Evolutionary conservation across 106 monocot genomes (phyloP).

Genomic region (Dioscorea alata): DNA sequence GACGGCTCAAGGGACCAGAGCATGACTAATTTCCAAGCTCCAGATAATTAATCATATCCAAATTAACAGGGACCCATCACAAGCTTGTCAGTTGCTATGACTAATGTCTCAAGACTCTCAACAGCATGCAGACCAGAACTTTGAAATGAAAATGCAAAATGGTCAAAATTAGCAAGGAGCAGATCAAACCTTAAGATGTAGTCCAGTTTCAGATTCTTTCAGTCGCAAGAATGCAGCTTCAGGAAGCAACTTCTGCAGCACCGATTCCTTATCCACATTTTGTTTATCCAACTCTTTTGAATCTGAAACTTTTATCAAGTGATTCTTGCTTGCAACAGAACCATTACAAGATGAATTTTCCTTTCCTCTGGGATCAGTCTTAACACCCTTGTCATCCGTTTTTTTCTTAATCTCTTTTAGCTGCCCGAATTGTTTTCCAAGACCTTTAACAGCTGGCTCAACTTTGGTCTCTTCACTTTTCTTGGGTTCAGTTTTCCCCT

Average conservation of each 20-base stretch:
- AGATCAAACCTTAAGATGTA: conserved; percentile 77
- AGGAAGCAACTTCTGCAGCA: conserved; percentile 56
- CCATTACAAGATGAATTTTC: conserved; percentile 22
- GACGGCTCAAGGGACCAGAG: no score
- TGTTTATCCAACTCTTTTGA: conserved; percentile 18
- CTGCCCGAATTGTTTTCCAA: conserved; percentile 80
- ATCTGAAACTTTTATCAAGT: conserved; percentile 5
- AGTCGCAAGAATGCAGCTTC: conserved; percentile 68
- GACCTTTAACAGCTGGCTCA: conserved; percentile 73
- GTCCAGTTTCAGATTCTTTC: conserved; percentile 78
- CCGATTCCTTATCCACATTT: conserved; percentile 33
- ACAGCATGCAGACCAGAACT: no score
- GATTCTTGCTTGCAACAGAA: conserved; percentile 5
- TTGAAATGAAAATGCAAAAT: no score
- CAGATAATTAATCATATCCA: no score
- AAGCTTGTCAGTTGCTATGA: no score
- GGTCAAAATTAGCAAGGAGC: background rate
- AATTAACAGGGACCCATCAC: no score
- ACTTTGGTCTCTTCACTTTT: conserved; percentile 57
- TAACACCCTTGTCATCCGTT: conserved; percentile 39
- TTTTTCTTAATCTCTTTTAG: conserved; percentile 90
- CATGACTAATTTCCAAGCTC: no score
- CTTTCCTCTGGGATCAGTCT: conserved; percentile 20
- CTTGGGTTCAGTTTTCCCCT: conserved; percentile 51
- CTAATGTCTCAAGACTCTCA: no score